A percentile compares a stretch with the other conserved stretches of the same genome.
phyloP scores from a whole-genome alignment of 768 basidiomycete genomes.

The Suillus variegatus region DNA sequence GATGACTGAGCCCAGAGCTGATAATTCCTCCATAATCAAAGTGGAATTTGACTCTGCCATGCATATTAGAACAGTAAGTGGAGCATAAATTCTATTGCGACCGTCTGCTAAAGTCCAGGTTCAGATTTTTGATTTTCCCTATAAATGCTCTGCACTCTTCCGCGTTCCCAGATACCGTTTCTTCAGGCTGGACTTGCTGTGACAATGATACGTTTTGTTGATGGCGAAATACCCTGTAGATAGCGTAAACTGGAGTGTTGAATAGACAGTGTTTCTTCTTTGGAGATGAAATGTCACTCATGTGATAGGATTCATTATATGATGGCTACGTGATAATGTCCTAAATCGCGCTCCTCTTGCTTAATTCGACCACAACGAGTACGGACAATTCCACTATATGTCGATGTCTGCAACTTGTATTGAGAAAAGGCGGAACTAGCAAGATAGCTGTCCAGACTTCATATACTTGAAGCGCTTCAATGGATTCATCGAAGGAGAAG shows the following conservation, averaged over 20 bases:
- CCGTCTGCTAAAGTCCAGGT: neutral
- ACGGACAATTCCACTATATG: slow-evolving; percentile 18
- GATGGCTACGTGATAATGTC: neutral
- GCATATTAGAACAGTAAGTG: slow-evolving; percentile 23
- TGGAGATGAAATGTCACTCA: neutral
- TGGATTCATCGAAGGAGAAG: too few relatives aligned
- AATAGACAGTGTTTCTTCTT: too few relatives aligned
- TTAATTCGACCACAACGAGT: neutral
- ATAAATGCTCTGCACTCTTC: slow-evolving; percentile 22
- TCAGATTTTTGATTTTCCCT: slow-evolving; percentile 28
- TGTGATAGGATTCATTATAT: neutral
- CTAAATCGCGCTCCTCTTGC: neutral
- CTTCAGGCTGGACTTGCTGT: slow-evolving; percentile 25
- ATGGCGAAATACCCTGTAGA: neutral
- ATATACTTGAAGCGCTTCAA: too few relatives aligned
- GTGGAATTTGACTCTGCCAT: slow-evolving; percentile 16
- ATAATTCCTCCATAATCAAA: slow-evolving; percentile 34
- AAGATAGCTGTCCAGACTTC: too few relatives aligned
- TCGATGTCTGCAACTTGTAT: slow-evolving; percentile 37
- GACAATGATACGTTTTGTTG: neutral
- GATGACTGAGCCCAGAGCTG: slow-evolving; percentile 42
- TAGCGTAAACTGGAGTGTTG: neutral
- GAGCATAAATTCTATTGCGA: too few relatives aligned
- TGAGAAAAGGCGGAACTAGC: too few relatives aligned
- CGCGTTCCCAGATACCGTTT: slow-evolving; percentile 21